Percentiles rank a stretch among this genome's conserved stretches.
phyloP scores from a whole-genome alignment of 176 grass and related monocot genomes.

The Phragmites australis region DNA sequence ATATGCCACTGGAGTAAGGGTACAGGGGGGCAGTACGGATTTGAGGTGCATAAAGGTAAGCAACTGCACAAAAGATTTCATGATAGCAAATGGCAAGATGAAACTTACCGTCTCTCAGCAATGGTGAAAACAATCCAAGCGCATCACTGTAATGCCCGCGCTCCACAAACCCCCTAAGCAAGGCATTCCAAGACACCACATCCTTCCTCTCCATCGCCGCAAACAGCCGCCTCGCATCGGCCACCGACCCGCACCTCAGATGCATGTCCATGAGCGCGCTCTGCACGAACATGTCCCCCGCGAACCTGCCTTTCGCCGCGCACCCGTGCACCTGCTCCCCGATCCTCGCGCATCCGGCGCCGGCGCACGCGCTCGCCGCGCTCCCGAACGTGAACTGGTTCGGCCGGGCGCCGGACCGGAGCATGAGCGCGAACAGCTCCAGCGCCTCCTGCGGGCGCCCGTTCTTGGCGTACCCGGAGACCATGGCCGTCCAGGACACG shows the following conservation, averaged over 20 bases:
- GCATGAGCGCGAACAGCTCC: slow-evolving; percentile 56
- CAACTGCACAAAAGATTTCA: slow-evolving; percentile 7
- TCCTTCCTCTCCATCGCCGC: slow-evolving; percentile 59
- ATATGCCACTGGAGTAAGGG: neutral
- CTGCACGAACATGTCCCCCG: slow-evolving; percentile 72
- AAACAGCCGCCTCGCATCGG: slow-evolving; percentile 52
- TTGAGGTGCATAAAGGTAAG: slow-evolving; percentile 5
- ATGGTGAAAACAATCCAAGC: slow-evolving; percentile 49
- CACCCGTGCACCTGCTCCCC: slow-evolving; percentile 72
- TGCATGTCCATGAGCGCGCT: slow-evolving; percentile 80
- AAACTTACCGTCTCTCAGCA: slow-evolving; percentile 70
- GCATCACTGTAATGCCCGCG: slow-evolving; percentile 42
- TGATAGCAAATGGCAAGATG: neutral
- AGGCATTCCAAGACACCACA: slow-evolving; percentile 73
- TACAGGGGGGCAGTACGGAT: neutral
- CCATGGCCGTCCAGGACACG: slow-evolving; percentile 79
- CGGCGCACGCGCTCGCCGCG: slow-evolving; percentile 38
- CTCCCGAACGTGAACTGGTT: slow-evolving; percentile 89
- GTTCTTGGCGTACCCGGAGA: slow-evolving; percentile 65
- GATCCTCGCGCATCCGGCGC: slow-evolving; percentile 43
- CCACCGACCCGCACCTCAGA: slow-evolving; percentile 57
- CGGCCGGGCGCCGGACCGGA: slow-evolving; percentile 6
- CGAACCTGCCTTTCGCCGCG: slow-evolving; percentile 55
- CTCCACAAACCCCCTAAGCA: slow-evolving; percentile 66
- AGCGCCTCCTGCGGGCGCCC: slow-evolving; percentile 48